Conservation (phyloP, 2,329 filamentous ascomycete genomes). For the Gnomoniopsis smithogilvyi region DNA sequence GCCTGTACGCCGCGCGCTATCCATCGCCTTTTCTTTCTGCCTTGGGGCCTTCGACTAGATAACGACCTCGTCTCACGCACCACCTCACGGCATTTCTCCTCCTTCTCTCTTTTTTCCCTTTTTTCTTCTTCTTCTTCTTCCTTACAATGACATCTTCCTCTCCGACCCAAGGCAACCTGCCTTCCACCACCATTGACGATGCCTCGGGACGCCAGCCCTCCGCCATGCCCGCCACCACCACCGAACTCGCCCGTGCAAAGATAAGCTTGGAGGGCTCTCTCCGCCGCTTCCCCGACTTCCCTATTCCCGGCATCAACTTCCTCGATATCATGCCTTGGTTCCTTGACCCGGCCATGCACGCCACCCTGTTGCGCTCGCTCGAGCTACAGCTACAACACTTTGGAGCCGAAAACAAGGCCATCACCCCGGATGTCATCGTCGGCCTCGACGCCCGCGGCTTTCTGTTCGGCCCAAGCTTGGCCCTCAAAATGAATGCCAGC, state of each 20-base stretch:
- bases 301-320: slow-evolving; percentile 87
- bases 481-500: slow-evolving; percentile 73
- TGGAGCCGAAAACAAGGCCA: slow-evolving; percentile 28
- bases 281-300: slow-evolving; percentile 89
- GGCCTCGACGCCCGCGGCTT: slow-evolving; percentile 94
- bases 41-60: background rate
- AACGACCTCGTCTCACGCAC: background rate
- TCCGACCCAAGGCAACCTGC: slow-evolving; percentile 24
- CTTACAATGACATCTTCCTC: slow-evolving; percentile 33
- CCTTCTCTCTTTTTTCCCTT: slow-evolving; percentile 26
- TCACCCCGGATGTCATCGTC: slow-evolving; percentile 83
- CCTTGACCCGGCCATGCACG: slow-evolving; percentile 70
- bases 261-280: slow-evolving; percentile 69
- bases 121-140: slow-evolving; percentile 26
- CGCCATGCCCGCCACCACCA: slow-evolving; percentile 58
- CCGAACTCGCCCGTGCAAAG: slow-evolving; percentile 67
- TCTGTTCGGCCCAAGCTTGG: slow-evolving; percentile 87
- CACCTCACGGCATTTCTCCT: slow-evolving; percentile 22
- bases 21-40: background rate
- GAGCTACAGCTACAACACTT: slow-evolving; percentile 73
- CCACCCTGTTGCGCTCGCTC: slow-evolving; percentile 75
- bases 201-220: slow-evolving; percentile 62
- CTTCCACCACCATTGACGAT: slow-evolving; percentile 43
- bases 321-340: slow-evolving; percentile 98
- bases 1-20: background rate